Evolutionary conservation across 345 rosid genomes (phyloP).

Genomic region (Rubroshorea leprosula): DNA sequence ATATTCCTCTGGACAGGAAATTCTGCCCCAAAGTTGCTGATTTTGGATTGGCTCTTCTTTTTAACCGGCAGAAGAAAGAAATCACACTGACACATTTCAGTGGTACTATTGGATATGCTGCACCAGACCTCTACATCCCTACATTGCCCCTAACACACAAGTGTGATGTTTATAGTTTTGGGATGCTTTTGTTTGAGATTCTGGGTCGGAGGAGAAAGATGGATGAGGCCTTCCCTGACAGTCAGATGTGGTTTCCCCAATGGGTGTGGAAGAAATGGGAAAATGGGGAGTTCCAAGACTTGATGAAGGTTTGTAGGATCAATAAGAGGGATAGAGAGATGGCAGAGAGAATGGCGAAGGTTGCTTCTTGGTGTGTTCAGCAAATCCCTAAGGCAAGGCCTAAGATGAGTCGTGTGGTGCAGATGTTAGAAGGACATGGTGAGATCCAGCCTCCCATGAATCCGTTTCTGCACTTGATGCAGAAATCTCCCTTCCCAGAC

Average conservation of each 20-base stretch:
- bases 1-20: conserved; percentile 13
- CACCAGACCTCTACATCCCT: conserved; percentile 18
- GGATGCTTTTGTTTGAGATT: conserved; percentile 22
- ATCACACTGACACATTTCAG: conserved; percentile 6
- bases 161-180: no score
- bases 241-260: no score
- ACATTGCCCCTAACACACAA: conserved; percentile 15
- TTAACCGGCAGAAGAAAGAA: conserved; percentile 6
- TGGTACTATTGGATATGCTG: conserved; percentile 18
- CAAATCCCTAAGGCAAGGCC: conserved; percentile 26
- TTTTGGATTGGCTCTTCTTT: conserved; percentile 21
- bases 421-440: conserved; percentile 30
- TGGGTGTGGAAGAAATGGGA: conserved; percentile 19
- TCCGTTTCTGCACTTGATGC: conserved; percentile 30
- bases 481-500: no score
- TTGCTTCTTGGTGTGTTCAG: conserved; percentile 31
- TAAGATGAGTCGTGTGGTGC: conserved; percentile 24
- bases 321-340: conserved; percentile 21
- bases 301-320: conserved; percentile 17
- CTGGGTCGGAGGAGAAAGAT: conserved; percentile 13
- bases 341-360: conserved; percentile 23
- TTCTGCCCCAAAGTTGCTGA: conserved; percentile 13
- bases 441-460: conserved; percentile 18
- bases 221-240: conserved; percentile 1
- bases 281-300: conserved; percentile 4